These are phyloP conservation scores for Saturnispora sanitii DNA, from an alignment of 805 yeast species.

Conservation along the genomic window DNA sequence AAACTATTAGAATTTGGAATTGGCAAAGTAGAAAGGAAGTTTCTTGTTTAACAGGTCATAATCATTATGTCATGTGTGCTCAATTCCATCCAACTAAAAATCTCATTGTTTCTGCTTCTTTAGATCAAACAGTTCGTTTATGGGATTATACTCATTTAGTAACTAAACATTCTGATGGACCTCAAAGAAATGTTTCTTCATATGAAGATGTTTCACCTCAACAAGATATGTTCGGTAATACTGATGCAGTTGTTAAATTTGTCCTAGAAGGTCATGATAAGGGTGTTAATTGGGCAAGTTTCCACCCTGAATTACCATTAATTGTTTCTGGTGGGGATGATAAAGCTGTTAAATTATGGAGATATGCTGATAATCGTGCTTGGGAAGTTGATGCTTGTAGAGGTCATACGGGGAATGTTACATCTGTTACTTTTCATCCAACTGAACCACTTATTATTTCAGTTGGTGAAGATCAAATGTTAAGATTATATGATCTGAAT, in stretches of 20 bases:
- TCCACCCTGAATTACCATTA: conserved; percentile 93
- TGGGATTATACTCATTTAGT: conserved; percentile 97
- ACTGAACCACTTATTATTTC: conserved; percentile 85
- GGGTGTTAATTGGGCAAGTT: conserved; percentile 97
- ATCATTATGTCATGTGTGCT: conserved; percentile 97
- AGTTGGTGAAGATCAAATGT: conserved; percentile 91
- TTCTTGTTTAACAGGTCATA: conserved; percentile 95
- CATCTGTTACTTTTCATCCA: conserved; percentile 86
- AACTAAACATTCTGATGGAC: conserved; percentile 80
- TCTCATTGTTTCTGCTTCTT: conserved; percentile 85
- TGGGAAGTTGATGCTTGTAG: conserved; percentile 99
- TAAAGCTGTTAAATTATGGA: conserved; percentile 89
- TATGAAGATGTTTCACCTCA: conserved; percentile 55
- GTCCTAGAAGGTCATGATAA: conserved; percentile 97
- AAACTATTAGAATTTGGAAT: conserved; percentile 97
- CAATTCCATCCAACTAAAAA: conserved; percentile 96
- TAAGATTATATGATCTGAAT: conserved; percentile 94
- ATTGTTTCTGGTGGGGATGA: conserved; percentile 96
- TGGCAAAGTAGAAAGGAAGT: conserved; percentile 98
- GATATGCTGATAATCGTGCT: conserved; percentile 95
- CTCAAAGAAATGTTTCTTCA: conserved; percentile 15
- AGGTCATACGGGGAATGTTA: conserved; percentile 92
- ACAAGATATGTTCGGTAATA: conserved; percentile 90
- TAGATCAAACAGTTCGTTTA: conserved; percentile 97
- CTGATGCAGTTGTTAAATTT: conserved; percentile 89